These are phyloP conservation scores for Pseudonitzschia multistriata DNA, from an alignment of 108 stramenopile genomes.

Conservation along the genomic window DNA sequence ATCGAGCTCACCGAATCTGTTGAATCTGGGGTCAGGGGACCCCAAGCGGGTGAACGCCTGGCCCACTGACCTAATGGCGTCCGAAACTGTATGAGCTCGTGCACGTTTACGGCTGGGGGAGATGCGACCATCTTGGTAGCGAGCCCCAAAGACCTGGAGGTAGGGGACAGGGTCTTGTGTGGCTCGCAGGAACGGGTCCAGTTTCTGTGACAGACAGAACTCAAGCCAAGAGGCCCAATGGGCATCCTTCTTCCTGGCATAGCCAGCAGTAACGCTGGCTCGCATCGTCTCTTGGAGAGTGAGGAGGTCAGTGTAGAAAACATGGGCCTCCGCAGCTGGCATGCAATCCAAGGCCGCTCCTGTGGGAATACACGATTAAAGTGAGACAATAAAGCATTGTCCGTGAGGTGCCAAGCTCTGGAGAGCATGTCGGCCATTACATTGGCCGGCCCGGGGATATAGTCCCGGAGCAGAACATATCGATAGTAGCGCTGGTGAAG, in stretches of 20 bases:
- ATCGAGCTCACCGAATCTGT: too few species aligned
- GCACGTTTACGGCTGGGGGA: too few species aligned
- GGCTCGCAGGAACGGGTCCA: slow-evolving; percentile 12
- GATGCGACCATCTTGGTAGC: slow-evolving; percentile 19
- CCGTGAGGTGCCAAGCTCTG: neutral
- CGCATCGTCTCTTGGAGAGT: neutral
- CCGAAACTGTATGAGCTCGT: too few species aligned
- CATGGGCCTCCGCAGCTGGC: neutral
- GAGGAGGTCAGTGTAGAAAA: slow-evolving; percentile 21
- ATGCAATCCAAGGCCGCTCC: slow-evolving; percentile 8
- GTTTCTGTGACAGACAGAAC: slow-evolving; percentile 7
- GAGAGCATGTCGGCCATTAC: slow-evolving; percentile 26
- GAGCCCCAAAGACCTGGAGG: slow-evolving; percentile 44
- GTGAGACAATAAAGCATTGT: neutral
- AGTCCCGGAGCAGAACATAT: neutral
- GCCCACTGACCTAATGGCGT: too few species aligned
- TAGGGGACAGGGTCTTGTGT: slow-evolving; percentile 24
- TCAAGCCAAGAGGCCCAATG: slow-evolving; percentile 23
- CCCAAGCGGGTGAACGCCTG: too few species aligned
- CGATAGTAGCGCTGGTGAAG: too few species aligned
- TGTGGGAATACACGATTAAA: slow-evolving; percentile 12
- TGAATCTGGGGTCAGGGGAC: too few species aligned
- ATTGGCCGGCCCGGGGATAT: too few species aligned
- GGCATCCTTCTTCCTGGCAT: neutral
- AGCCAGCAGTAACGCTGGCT: too few species aligned